Conservation (phyloP, 805 yeast genomes). For the Yarrowia sp. region DNA sequence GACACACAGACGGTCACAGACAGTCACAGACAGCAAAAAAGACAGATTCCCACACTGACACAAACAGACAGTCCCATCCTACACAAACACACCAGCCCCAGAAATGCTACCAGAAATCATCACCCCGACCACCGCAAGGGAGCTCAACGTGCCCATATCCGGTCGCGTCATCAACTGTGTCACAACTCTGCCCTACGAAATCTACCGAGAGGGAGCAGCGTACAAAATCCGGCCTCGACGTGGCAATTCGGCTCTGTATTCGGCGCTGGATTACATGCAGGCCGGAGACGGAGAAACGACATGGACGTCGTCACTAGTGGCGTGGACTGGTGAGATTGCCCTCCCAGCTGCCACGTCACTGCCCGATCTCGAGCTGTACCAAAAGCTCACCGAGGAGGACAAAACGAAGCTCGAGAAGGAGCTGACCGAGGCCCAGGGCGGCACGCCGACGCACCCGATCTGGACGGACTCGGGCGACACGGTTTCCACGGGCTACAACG, state of each 20-base stretch:
- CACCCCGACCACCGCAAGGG: background rate
- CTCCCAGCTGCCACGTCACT: constrained; percentile 28
- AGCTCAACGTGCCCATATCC: constrained; percentile 33
- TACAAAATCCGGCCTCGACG: constrained; percentile 52
- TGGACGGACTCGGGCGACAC: constrained; percentile 57
- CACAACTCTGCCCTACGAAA: constrained; percentile 64
- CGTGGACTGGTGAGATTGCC: constrained; percentile 91
- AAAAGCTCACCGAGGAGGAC: constrained; percentile 51
- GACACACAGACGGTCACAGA: background rate
- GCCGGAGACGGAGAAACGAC: constrained; percentile 34
- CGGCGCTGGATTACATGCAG: constrained; percentile 60
- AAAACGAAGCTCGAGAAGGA: constrained; percentile 46
- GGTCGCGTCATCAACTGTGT: constrained; percentile 69
- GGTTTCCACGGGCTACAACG: constrained; percentile 38
- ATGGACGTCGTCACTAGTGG: constrained; percentile 88
- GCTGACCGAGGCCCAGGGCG: constrained; percentile 39
- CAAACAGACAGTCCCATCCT: no score
- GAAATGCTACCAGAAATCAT: constrained; percentile 9
- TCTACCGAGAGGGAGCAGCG: constrained; percentile 43
- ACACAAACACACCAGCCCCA: background rate
- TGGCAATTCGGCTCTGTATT: constrained; percentile 81
- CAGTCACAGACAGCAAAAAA: background rate
- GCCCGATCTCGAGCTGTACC: constrained; percentile 32
- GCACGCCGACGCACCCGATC: constrained; percentile 60
- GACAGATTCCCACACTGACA: background rate